Conservation (phyloP, 192 early-diverging fungal genomes). For the Geosiphon pyriformis region DNA sequence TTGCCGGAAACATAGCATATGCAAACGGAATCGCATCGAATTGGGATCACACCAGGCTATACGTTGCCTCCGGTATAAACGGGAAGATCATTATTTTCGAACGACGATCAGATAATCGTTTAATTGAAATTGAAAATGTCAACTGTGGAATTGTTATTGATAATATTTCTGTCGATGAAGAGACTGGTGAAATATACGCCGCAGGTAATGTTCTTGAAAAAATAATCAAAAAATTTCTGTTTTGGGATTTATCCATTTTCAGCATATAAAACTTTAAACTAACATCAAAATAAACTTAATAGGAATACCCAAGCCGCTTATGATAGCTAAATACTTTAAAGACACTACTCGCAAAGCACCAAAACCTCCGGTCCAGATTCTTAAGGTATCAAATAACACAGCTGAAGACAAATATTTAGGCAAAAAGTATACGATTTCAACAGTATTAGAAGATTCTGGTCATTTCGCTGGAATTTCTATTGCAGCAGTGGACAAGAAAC, state of each 20-base stretch:
- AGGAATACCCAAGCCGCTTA: neutral
- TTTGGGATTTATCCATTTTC: neutral
- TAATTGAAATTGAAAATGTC: neutral
- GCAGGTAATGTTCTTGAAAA: constrained; percentile 2
- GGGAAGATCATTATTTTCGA: neutral
- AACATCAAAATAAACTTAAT: neutral
- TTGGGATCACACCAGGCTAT: constrained; percentile 11
- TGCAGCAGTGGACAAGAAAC: constrained; percentile 30
- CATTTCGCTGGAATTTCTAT: constrained; percentile 24
- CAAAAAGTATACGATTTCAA: constrained; percentile 20
- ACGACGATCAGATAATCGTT: constrained; percentile 3
- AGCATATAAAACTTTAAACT: neutral
- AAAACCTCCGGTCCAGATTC: constrained; percentile 13
- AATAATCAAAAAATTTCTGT: neutral
- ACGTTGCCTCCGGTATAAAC: neutral
- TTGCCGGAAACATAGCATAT: neutral
- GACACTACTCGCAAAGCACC: neutral
- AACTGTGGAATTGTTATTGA: neutral
- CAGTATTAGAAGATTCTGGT: constrained; percentile 29
- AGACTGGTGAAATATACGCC: constrained; percentile 16
- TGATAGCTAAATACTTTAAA: constrained; percentile 23
- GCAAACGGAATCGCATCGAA: constrained; percentile 15
- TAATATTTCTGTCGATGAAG: constrained; percentile 15
- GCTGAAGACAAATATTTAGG: neutral
- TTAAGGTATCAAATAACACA: constrained; percentile 5